Percentiles rank a stretch among this genome's conserved stretches.
Conservation (phyloP, 805 yeast genomes). For the Schizosaccharomyces japonicus region DNA sequence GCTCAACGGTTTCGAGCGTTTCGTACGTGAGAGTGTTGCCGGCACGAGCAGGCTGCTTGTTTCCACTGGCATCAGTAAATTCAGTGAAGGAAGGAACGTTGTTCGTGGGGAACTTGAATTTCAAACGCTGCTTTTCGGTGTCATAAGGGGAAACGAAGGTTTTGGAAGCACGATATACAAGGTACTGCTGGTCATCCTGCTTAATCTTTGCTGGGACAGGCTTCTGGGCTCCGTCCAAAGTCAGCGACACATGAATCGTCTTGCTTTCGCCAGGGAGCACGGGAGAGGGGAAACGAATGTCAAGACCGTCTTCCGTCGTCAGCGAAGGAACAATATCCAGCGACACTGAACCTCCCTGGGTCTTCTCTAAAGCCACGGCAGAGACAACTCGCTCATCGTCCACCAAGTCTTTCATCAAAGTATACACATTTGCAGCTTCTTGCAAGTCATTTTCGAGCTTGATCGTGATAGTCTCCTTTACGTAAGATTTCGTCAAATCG, state of each 20-base stretch:
- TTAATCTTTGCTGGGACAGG: slow-evolving; percentile 45
- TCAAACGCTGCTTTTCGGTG: slow-evolving; percentile 25
- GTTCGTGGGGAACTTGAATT: slow-evolving; percentile 20
- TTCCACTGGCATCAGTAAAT: neutral
- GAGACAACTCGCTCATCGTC: no score
- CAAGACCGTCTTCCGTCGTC: slow-evolving; percentile 18
- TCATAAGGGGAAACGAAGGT: slow-evolving; percentile 38
- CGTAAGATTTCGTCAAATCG: slow-evolving; percentile 44
- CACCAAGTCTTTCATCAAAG: no score
- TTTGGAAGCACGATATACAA: slow-evolving; percentile 31
- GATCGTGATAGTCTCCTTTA: no score
- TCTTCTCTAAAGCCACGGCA: no score
- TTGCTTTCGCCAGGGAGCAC: slow-evolving; percentile 36
- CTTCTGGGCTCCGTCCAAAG: slow-evolving; percentile 23
- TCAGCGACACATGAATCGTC: slow-evolving; percentile 26
- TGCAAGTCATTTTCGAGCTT: no score
- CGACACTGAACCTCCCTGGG: no score
- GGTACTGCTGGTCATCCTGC: slow-evolving; percentile 36
- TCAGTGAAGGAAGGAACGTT: slow-evolving; percentile 11
- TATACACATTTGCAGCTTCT: no score
- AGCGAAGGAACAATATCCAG: no score
- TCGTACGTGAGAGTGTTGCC: slow-evolving; percentile 3
- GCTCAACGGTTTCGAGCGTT: neutral
- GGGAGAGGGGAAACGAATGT: slow-evolving; percentile 35
- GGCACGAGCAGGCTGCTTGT: slow-evolving; percentile 13